Evolutionary conservation across 306 rosid species (phyloP).

Genomic region (Castanea mollissima): DNA sequence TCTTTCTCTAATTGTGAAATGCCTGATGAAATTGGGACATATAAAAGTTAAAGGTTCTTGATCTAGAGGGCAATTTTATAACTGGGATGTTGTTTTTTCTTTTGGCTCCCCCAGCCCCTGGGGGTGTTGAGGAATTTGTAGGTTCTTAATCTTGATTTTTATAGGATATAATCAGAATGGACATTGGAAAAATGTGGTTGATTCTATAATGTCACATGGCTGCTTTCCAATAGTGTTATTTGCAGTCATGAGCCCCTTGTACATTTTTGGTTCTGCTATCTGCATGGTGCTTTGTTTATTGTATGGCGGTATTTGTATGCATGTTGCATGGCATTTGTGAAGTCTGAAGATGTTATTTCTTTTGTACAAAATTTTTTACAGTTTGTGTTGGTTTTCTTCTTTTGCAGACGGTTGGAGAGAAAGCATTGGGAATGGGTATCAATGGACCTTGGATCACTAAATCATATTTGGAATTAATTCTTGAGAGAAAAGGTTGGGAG

Average conservation of each 20-base stretch:
- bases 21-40: not conserved
- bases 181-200: no score
- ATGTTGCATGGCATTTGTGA: not conserved
- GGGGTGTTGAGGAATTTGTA: not conserved
- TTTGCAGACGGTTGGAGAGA: constrained; percentile 87
- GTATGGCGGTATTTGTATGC: not conserved
- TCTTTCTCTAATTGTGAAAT: not conserved
- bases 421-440: constrained; percentile 74
- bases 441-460: constrained; percentile 91
- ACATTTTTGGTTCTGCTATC: not conserved
- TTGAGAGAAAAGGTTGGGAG: constrained; percentile 79
- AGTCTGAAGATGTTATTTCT: not conserved
- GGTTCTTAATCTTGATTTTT: not conserved
- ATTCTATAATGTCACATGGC: not conserved
- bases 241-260: not conserved
- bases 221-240: not conserved
- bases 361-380: not conserved
- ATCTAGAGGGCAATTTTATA: no score
- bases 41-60: no score
- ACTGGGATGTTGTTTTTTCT: no score
- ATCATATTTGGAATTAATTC: constrained; percentile 97
- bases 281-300: not conserved
- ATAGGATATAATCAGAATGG: not conserved
- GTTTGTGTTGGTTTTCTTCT: not conserved
- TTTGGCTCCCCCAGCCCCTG: not conserved